A percentile compares a stretch with the other conserved stretches of the same genome.
These are phyloP conservation scores for Elsinoe perseae DNA, from an alignment of 2,329 filamentous ascomycete species.

Conservation along the genomic window DNA sequence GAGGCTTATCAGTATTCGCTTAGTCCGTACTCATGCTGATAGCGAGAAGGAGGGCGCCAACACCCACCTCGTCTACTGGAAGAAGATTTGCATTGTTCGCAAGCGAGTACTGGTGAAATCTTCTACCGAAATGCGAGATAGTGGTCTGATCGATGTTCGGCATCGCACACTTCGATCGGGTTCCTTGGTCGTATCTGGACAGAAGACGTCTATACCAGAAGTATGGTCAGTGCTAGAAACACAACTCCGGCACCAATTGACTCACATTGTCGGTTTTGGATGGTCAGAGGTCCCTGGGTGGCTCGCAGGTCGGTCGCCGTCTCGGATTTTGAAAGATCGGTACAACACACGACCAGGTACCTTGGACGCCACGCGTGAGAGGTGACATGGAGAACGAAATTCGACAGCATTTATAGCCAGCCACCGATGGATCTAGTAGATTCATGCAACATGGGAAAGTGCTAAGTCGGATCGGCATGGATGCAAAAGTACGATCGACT, in stretches of 20 bases:
- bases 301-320: no score
- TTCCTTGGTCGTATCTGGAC: no score
- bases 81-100: background rate
- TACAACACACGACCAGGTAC: no score
- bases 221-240: no score
- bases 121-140: background rate
- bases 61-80: constrained; percentile 8
- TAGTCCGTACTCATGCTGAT: background rate
- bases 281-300: no score
- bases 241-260: no score
- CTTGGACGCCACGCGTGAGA: no score
- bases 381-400: no score
- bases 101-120: constrained; percentile 5
- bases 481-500: background rate
- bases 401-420: background rate
- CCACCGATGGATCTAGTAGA: background rate
- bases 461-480: background rate
- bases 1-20: background rate
- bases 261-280: no score
- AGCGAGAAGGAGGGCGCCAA: background rate
- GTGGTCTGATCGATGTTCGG: background rate
- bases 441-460: background rate
- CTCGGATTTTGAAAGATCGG: no score
- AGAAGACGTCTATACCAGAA: no score
- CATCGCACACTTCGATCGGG: no score